Conservation (phyloP, 441 rosid genomes). For the Adansonia gregorii region DNA sequence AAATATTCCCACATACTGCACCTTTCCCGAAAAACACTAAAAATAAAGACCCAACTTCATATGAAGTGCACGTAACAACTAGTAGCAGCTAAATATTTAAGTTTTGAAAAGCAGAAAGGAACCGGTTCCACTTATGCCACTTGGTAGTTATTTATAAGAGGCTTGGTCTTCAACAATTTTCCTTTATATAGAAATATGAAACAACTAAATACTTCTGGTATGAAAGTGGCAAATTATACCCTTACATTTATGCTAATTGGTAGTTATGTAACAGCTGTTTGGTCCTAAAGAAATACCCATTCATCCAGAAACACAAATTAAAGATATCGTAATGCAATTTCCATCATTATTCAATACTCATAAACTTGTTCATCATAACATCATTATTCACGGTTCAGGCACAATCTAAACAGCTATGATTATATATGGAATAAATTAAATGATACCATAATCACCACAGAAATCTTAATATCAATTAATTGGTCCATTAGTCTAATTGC, state of each 20-base stretch:
- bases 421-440: not conserved
- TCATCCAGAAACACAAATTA: not conserved
- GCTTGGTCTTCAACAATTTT: not conserved
- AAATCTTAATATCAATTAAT: slow-evolving; percentile 11
- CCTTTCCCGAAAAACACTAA: not conserved
- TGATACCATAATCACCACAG: not conserved
- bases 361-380: slow-evolving; percentile 1
- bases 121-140: not conserved
- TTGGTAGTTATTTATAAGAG: not conserved
- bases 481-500: slow-evolving; percentile 6
- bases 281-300: not conserved
- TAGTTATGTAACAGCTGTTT: not conserved
- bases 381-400: not conserved
- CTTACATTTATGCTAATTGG: not conserved
- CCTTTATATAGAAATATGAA: not conserved
- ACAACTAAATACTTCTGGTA: not conserved
- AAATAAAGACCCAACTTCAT: not conserved
- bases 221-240: slow-evolving; percentile 4
- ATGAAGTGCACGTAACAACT: not conserved
- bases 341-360: slow-evolving; percentile 1
- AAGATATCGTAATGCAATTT: not conserved
- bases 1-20: not conserved
- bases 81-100: not conserved
- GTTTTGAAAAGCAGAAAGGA: not conserved
- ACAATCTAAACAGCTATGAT: not conserved